Percentiles rank a stretch among this genome's conserved stretches.
These are phyloP conservation scores for Suhomyces bolitotheri DNA, from an alignment of 1,139 yeast genomes.

Conservation along the genomic window DNA sequence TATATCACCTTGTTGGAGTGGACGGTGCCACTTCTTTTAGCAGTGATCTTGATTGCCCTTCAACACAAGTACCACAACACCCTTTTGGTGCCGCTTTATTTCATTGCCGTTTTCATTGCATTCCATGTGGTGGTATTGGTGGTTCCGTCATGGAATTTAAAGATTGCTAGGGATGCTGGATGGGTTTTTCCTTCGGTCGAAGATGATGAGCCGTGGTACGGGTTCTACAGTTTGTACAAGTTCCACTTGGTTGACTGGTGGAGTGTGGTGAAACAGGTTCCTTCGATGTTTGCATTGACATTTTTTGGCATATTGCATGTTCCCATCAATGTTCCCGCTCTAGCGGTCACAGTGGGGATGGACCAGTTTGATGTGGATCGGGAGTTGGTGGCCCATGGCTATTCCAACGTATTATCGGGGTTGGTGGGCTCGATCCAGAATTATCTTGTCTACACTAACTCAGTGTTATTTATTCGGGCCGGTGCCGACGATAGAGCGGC, in stretches of 20 bases:
- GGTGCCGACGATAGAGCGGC: slow-evolving; percentile 92
- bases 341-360: slow-evolving; percentile 87
- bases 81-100: slow-evolving; percentile 76
- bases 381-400: slow-evolving; percentile 92
- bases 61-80: slow-evolving; percentile 72
- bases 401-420: slow-evolving; percentile 88
- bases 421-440: slow-evolving; percentile 85
- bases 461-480: slow-evolving; percentile 85
- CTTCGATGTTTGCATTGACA: slow-evolving; percentile 93
- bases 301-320: slow-evolving; percentile 95
- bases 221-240: slow-evolving; percentile 72
- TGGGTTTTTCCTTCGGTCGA: slow-evolving; percentile 80
- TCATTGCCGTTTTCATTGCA: slow-evolving; percentile 64
- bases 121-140: slow-evolving; percentile 69
- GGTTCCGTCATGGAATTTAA: slow-evolving; percentile 66
- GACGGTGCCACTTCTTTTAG: slow-evolving; percentile 67
- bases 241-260: slow-evolving; percentile 73
- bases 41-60: slow-evolving; percentile 58
- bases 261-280: slow-evolving; percentile 66
- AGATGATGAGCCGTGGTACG: slow-evolving; percentile 81
- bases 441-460: slow-evolving; percentile 90
- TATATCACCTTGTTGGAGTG: slow-evolving; percentile 59
- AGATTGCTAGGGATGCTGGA: slow-evolving; percentile 65
- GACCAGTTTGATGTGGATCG: slow-evolving; percentile 87
- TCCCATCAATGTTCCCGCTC: slow-evolving; percentile 95